Base-by-base conservation (phyloP, 148 eudicot genomes). In the Chenopodium formosanum region DNA sequence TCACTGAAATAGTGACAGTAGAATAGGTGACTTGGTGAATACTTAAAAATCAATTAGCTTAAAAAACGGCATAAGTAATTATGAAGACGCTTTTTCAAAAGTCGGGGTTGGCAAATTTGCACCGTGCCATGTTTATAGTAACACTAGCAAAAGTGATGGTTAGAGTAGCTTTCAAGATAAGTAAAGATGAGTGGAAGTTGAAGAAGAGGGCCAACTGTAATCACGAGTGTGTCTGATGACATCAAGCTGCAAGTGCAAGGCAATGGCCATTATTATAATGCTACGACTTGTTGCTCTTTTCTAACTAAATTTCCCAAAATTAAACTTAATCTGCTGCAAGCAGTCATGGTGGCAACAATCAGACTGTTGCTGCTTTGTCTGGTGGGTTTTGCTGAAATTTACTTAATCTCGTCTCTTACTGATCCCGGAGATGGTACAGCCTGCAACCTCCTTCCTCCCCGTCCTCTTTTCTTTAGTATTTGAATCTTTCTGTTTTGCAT, bases 381-480 rank as follows among this genome's bases (percentile, higher is more conserved):
- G 29, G 6, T 78, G 71, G 71, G 76, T 16, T 73, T 71, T 78
- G 69, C 82, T 16, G 80, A 85, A 40, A 48, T 87, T 76, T 81
- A 78, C 34, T 63, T 78, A 14, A 80, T 88, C 69, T 80, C 60
- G 84, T 88, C 91, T n/a, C 37, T 71, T 31, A 94, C 97, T 34
- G 86, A 92, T 68, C 85, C 92, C 22, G 84, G 77, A 17, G 98
- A 94, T 74, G 92, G 98, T 94, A 91, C 29, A 56, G 66, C 7
- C 48, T 44, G 19, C 17, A 20, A 25, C 27, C 25, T 12, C 22
- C 9, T 29, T 46, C 19, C 19, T 71, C 1, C 0, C 14, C 52
- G 1, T 71, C 74, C 23, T 25, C 44, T 37, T 9, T 22, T 20
- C 52, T 53, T 40, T 40, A 13, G 60, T 53, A 53, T 53, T 16